Evolutionary conservation across 768 basidiomycete species (phyloP), one percentile per base, ranked within the genome.

Genomic region (Suillus spraguei): DNA sequence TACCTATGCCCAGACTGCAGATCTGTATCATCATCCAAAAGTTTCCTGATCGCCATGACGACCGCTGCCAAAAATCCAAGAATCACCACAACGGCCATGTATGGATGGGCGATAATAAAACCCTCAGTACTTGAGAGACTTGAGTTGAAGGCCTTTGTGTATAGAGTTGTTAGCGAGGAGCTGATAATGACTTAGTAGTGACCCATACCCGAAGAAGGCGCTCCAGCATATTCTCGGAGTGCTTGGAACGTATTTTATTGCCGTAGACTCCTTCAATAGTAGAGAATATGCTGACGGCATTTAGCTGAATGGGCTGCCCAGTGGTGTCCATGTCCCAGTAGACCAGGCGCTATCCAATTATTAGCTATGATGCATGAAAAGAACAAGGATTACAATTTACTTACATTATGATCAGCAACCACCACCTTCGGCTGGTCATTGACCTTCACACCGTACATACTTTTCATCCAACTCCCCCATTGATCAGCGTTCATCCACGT

Each of bases 401-500:
- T 60, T 65, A 94, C 93, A 71, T 83, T 78, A 65, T 97, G 94
- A 74, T 96, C 91, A 2, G 90, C 84, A 62, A 97, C 83, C n/a
- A 97, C 82, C 28, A 94, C 80, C 13, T 68, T 68, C 8, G 77
- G 74, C 28, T 72, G 72, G 0, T 63, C 60, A 9, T 56, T 66
- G 10, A 66, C 63, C 66, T 75, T 79, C 68, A 95, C 79, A 35
- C 89, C 89, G 77, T 98, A 99, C 87, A 94, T 94, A 68, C 87
- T 88, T 81, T 92, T 94, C 78, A 97, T 79, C 95, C 95, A 98
- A 59, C 84, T 87, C 32, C 76, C 82, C 95, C 97, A 98, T 74
- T 82, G 84, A 32, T 86, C 87, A 2, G 80, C 85, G 70, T 99
- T 94, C 86, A 97, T 95, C 89, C 90, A 95, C 10, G 89, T 83